Evolutionary conservation across 306 rosid species (phyloP).

Genomic region (Corylus americana): DNA sequence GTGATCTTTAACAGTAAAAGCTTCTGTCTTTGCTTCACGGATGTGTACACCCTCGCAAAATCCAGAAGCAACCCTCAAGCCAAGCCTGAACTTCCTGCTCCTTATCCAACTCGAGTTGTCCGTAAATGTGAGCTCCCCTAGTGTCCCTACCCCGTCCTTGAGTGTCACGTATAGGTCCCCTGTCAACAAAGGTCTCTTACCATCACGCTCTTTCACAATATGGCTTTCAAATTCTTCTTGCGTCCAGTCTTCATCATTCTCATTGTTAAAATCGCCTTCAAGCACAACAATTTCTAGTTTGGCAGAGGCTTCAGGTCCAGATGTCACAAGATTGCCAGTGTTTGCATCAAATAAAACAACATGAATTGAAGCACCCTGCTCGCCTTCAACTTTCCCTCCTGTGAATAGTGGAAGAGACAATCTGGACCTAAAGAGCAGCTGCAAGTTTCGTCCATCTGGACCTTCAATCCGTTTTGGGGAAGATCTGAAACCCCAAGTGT

Average conservation of each 20-base stretch:
- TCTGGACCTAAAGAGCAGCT: constrained; percentile 77
- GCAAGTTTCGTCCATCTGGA: constrained; percentile 86
- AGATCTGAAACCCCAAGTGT: constrained; percentile 64
- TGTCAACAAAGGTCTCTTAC: constrained; percentile 91
- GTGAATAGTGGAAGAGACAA: constrained; percentile 96
- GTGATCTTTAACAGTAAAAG: constrained; percentile 98
- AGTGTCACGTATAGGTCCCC: constrained; percentile 91
- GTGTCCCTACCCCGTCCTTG: constrained; percentile 95
- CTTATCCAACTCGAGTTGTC: constrained; percentile 99
- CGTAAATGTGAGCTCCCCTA: constrained; percentile 89
- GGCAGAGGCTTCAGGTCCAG: constrained; percentile 73
- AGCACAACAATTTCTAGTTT: constrained; percentile 95
- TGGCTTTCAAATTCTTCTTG: constrained; percentile 93
- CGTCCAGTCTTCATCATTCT: constrained; percentile 93
- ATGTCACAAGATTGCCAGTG: constrained; percentile 53
- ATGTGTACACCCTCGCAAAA: constrained; percentile 73
- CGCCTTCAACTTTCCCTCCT: constrained; percentile 99
- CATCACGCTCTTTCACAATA: constrained; percentile 96
- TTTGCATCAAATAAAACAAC: constrained; percentile 74
- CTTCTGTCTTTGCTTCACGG: constrained; percentile 98
- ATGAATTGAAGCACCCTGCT: constrained; percentile 97
- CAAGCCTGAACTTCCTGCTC: constrained; percentile 98
- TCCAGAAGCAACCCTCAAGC: constrained; percentile 79
- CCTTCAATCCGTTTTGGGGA: constrained; percentile 96
- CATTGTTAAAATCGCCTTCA: constrained; percentile 96